Conservation (phyloP, 2,329 filamentous ascomycete genomes). For the Phyllosticta ampelicida region DNA sequence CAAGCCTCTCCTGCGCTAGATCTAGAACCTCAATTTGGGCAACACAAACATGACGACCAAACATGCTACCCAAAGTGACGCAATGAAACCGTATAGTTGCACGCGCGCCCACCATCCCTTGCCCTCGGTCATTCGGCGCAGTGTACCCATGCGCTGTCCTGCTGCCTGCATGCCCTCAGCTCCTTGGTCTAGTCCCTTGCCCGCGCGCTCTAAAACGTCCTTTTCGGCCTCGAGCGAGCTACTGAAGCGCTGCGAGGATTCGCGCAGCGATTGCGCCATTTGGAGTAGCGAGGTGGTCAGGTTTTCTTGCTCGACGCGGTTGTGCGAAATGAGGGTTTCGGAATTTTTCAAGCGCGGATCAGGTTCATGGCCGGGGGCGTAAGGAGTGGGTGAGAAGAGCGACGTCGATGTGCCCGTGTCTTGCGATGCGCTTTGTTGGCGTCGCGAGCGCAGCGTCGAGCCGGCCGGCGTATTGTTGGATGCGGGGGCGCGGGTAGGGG, state of each 20-base stretch:
- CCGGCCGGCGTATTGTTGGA: constrained; percentile 19
- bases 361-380: constrained; percentile 14
- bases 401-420: constrained; percentile 16
- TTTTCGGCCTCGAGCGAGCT: constrained; percentile 63
- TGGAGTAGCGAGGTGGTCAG: constrained; percentile 71
- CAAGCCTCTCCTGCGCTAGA: not conserved
- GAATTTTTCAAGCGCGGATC: constrained; percentile 22
- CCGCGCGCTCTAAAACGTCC: constrained; percentile 58
- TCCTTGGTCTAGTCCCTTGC: constrained; percentile 66
- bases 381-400: constrained; percentile 15
- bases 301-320: constrained; percentile 71
- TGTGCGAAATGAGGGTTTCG: constrained; percentile 64
- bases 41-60: constrained; percentile 73
- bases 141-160: constrained; percentile 61
- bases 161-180: constrained; percentile 66
- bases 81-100: constrained; percentile 75
- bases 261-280: constrained; percentile 69
- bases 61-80: constrained; percentile 66
- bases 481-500: constrained; percentile 32
- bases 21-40: constrained; percentile 76
- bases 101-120: constrained; percentile 78
- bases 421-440: constrained; percentile 13
- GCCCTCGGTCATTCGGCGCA: constrained; percentile 75
- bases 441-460: constrained; percentile 24
- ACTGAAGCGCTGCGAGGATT: constrained; percentile 61